Evolutionary conservation across 306 rosid genomes (phyloP).

Genomic region (Carpinus viminea): DNA sequence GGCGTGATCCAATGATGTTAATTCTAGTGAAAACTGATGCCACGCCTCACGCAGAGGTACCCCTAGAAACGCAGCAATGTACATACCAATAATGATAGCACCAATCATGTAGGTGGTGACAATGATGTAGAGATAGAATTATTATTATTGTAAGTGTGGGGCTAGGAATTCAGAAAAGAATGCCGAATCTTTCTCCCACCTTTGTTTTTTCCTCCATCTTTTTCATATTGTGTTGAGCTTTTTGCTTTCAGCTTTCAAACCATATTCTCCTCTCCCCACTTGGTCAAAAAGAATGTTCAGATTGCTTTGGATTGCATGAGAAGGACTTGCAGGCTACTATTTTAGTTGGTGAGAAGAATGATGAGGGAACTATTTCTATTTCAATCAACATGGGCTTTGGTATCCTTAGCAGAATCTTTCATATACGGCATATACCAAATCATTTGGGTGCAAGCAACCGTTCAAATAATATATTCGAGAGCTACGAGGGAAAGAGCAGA

Average conservation of each 20-base stretch:
- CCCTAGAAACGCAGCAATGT: slow-evolving; percentile 18
- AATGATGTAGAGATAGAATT: slow-evolving; percentile 2
- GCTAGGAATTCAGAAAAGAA: slow-evolving; percentile 21
- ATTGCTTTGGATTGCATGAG: slow-evolving; percentile 41
- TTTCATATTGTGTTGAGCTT: slow-evolving; percentile 18
- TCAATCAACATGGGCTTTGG: no score
- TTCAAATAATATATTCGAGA: no score
- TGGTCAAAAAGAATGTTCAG: slow-evolving; percentile 56
- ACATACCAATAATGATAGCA: slow-evolving; percentile 27
- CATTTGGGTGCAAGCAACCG: neutral
- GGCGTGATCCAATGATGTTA: no score
- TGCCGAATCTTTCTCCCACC: slow-evolving; percentile 17
- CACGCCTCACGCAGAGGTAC: slow-evolving; percentile 54
- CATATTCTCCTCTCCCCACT: slow-evolving; percentile 18
- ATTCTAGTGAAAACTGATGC: neutral
- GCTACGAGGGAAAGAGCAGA: neutral
- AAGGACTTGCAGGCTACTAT: slow-evolving; percentile 29
- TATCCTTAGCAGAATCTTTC: neutral
- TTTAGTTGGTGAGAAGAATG: slow-evolving; percentile 23
- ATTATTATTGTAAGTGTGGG: neutral
- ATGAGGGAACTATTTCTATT: no score
- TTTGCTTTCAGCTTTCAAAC: slow-evolving; percentile 28
- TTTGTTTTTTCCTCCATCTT: neutral
- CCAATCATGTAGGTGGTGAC: slow-evolving; percentile 26
- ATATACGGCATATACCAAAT: neutral